These are phyloP conservation scores for Farysia itapuensis DNA, from an alignment of 1,284 basidiomycete species.

Conservation along the genomic window DNA sequence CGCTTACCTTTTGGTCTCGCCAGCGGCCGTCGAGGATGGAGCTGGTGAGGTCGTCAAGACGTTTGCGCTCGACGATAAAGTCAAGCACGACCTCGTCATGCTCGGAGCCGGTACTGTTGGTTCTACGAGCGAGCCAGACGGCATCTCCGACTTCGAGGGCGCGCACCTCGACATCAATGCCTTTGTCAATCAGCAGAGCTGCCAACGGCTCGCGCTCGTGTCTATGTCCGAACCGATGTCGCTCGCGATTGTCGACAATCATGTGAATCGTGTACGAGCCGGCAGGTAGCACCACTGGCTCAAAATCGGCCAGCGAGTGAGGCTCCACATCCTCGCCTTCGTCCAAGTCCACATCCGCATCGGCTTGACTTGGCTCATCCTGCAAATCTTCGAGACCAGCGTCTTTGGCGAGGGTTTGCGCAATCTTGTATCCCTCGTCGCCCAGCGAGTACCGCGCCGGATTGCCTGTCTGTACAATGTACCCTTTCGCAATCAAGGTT, in stretches of 20 bases:
- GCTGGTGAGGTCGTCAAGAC: conserved; percentile 64
- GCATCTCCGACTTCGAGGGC: conserved; percentile 66
- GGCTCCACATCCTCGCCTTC: conserved; percentile 14
- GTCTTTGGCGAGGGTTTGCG: conserved; percentile 26
- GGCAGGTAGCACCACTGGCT: conserved; percentile 61
- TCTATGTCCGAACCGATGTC: conserved; percentile 29
- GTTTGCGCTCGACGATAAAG: conserved; percentile 66
- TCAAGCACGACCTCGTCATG: conserved; percentile 64
- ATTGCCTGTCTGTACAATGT: conserved; percentile 53
- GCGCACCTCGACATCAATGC: conserved; percentile 63
- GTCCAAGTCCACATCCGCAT: conserved; percentile 4
- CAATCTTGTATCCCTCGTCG: conserved; percentile 47
- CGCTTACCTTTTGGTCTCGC: conserved; percentile 64
- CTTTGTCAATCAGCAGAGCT: conserved; percentile 41
- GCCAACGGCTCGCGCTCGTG: conserved; percentile 28
- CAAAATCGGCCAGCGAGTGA: conserved; percentile 3
- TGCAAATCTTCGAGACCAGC: conserved; percentile 11
- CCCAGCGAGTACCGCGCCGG: conserved; percentile 52
- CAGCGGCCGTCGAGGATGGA: conserved; percentile 66
- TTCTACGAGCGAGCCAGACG: conserved; percentile 65
- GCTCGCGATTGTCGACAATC: conserved; percentile 65
- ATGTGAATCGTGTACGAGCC: conserved; percentile 65
- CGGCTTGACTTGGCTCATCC: not conserved
- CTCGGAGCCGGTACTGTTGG: conserved; percentile 50
- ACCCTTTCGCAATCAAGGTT: conserved; percentile 55